These are phyloP conservation scores for Podaxis mareebaensis DNA, from an alignment of 768 basidiomycete species.

Conservation along the genomic window DNA sequence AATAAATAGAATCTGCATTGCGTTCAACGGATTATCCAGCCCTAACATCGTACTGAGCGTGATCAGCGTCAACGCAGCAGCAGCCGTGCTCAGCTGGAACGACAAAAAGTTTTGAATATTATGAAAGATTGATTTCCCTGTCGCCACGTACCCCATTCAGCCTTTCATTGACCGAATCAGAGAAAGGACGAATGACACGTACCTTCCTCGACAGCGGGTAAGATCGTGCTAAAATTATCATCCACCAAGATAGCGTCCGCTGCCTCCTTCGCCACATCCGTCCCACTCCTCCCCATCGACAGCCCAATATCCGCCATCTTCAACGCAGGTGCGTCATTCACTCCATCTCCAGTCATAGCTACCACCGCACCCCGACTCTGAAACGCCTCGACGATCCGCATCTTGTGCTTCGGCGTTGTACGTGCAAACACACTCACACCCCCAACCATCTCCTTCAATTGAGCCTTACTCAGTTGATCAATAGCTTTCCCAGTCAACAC, in stretches of 20 bases:
- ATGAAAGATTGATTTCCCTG: conserved; percentile 96
- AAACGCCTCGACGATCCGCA: conserved; percentile 95
- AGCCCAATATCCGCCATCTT: conserved; percentile 99
- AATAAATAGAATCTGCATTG: conserved; percentile 99
- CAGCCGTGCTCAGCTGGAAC: conserved; percentile 98
- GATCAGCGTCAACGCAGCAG: conserved; percentile 92
- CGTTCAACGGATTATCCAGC: conserved; percentile 89
- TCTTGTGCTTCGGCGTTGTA: conserved; percentile 96
- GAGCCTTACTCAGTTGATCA: conserved; percentile 78
- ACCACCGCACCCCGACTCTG: conserved; percentile 88
- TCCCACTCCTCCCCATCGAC: conserved; percentile 98
- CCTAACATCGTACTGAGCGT: conserved; percentile 91
- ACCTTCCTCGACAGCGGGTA: conserved; percentile 95
- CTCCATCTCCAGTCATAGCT: conserved; percentile 98
- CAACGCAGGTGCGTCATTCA: conserved; percentile 95
- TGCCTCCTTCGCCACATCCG: conserved; percentile 97
- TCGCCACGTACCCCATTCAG: conserved; percentile 3
- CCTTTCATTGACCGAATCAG: not conserved
- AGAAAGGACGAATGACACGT: conserved; percentile 21
- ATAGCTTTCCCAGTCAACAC: conserved; percentile 80
- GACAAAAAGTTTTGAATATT: conserved; percentile 98
- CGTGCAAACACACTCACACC: conserved; percentile 88
- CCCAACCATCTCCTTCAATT: conserved; percentile 82
- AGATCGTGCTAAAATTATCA: conserved; percentile 93
- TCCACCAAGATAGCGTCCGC: conserved; percentile 97